Conservation (phyloP, 192 early-diverging fungal species). For the Linnemannia schmuckeri region DNA sequence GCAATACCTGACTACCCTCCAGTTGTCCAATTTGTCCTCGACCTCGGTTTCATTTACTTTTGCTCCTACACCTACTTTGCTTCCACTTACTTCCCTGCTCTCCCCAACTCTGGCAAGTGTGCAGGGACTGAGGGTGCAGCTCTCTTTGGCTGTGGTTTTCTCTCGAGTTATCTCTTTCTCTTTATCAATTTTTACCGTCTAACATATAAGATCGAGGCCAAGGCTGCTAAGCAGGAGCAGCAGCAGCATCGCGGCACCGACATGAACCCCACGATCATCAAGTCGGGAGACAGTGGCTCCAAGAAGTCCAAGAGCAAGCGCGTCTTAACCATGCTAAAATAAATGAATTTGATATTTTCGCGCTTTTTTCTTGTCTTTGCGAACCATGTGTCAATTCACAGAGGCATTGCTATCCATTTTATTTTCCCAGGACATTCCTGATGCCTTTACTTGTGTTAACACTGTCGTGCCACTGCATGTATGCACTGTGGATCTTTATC, state of each 20-base stretch:
- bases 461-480: neutral
- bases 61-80: constrained; percentile 85
- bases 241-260: constrained; percentile 9
- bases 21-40: constrained; percentile 92
- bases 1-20: constrained; percentile 87
- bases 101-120: constrained; percentile 75
- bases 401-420: neutral
- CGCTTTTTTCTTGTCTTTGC: neutral
- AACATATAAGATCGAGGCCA: constrained; percentile 71
- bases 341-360: neutral
- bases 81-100: constrained; percentile 66
- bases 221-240: neutral
- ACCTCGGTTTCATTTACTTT: constrained; percentile 85
- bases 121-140: constrained; percentile 80
- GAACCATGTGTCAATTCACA: neutral
- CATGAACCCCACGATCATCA: constrained; percentile 20
- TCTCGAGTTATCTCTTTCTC: constrained; percentile 82
- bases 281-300: constrained; percentile 14
- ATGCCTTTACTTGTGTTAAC: neutral
- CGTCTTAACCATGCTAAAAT: constrained; percentile 2
- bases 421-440: neutral
- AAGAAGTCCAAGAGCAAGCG: constrained; percentile 35
- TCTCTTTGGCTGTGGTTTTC: constrained; percentile 80
- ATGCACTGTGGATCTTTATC: neutral
- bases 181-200: constrained; percentile 90